Base-by-base conservation (phyloP, 2,329 filamentous ascomycete genomes). In the Neodidymelliopsis sp. region DNA sequence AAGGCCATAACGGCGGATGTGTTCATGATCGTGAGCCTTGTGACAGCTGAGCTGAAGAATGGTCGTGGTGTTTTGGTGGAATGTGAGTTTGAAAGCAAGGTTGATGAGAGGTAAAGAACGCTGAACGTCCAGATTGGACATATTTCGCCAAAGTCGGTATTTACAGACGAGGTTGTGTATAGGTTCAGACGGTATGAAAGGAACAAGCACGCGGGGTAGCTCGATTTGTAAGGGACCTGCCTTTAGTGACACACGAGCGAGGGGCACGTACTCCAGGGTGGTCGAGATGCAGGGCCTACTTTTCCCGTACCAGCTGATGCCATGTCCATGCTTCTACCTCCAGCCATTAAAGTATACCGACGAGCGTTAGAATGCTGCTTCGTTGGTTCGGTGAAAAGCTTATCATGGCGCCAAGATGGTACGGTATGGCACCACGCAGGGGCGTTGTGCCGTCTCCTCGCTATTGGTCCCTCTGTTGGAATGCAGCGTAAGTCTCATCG, bases 51-150 rank as follows among this genome's bases (percentile, higher is more conserved):
- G 22, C 3, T 27, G 4, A 25, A 23, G 37, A 16, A 40, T 16
- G 37, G 7, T 8, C n/a, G n/a, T 23, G 18, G 6, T 15, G 12
- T 16, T 20, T 8, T 22, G 23, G 19, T 24, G 37, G 37, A 30
- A 40, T 30, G 37, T 23, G 6, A 30, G 25, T 19, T 22, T 30
- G 11, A 12, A 40, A 30, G 37, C 25, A 40, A 40, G 27, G 25
- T 10, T 13, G n/a, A 8, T n/a, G 18, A 28, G n/a, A 27, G 7
- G 23, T 2, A n/a, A 6, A n/a, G 22, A 19, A 20, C 23, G 13
- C 12, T 11, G 7, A 15, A 9, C 6, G 4, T n/a, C 12, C 6
- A 5, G 18, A 35, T 18, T 2, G 2, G 19, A 11, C 9, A n/a
- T n/a, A 4, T 11, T 6, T 19, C 13, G 24, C 35, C 10, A 12